Base-by-base conservation (phyloP, 2,329 filamentous ascomycete species). In the Fusarium transvaalense region DNA sequence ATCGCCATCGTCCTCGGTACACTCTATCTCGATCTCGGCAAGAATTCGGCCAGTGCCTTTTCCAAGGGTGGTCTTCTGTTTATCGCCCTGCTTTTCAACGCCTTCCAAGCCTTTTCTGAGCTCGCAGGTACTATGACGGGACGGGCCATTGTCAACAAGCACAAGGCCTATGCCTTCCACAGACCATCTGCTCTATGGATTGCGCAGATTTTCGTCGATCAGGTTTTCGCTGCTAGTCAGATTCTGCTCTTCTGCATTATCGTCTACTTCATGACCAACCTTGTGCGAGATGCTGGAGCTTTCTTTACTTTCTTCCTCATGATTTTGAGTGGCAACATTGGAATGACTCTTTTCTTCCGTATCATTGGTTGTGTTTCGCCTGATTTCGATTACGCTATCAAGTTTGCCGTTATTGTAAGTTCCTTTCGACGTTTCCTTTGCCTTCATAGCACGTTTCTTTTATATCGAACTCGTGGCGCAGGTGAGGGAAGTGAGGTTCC, bases 371-470 rank as follows among this genome's bases (percentile, higher is more conserved):
- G 89, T 62, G 62, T 92, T 14, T 93, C 91, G 61, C 91, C 92
- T 0, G 91, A 93, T 73, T 97, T 97, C 60, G 92, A 97, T 76
- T 92, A 91, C 42, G 94, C 94, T 5, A 92, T 94, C 78, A 94
- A 94, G 77, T 91, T 92, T 56, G 92, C 92, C 9, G 89, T 92
- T 7, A 84, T 93, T 1, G 86, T 93, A 53, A 56, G 53, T 51
- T 38, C 8, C 19, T 5, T 17, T 29, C n/a, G 4, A 17, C 17
- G 17, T 37, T 17, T 45, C 12, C 8, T 19, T 6, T 14, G 2
- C n/a, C 19, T 29, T 3, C 25, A n/a, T 2, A 34, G 15, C 17
- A n/a, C 14, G 21, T 25, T 34, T 47, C 31, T 21, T 6, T 12
- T 47, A 10, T 47, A 5, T 14, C 31, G 4, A 13, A 34, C 21